Evolutionary conservation across 2,329 filamentous ascomycete genomes (phyloP), one percentile per base, ranked within the genome.

Genomic region (Alternaria tenuissima): DNA sequence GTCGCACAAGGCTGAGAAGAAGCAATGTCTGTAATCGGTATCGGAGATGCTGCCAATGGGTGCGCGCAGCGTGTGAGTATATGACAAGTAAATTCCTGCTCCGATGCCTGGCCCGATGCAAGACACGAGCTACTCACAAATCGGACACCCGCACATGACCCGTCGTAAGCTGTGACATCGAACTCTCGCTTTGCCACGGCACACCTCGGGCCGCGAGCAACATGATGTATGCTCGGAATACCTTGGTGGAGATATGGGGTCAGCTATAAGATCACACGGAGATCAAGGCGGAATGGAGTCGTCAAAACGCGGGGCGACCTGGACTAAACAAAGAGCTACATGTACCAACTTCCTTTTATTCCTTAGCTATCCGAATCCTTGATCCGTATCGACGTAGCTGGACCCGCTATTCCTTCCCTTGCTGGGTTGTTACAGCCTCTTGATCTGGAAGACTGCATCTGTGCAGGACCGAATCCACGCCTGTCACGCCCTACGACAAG

Each of bases 131-230:
- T 55, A 7, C 55, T 57, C 51, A 47, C 55, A 44, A 62, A 56
- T 54, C 49, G 55, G 43, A 55, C 39, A 18, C 30, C 47, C 61
- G 64, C 71, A 66, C 72, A 72, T 76, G 72, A 74, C 70, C 62
- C 54, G 34, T 55, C 49, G 60, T 55, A 53, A 63, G 64, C 62
- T 61, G 53, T 64, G 55, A 61, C 61, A 64, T 49, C n/a, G n/a
- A 43, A 49, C 42, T 20, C 60, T 70, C 73, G 73, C 71, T 75
- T 76, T 73, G 36, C 65, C 28, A 67, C 73, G 73, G 73, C 70
- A 71, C 62, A 61, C 63, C 49, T 70, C 73, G 71, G 72, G 69
- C 68, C 59, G 61, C 57, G 49, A 62, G 65, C 62, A 66, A 61
- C 22, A 61, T 62, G 61, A 44, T 52, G 28, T 48, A 28, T 39